Evolutionary conservation across 2,329 filamentous ascomycete species (phyloP).

Genomic region (Plectosphaerella sp.): DNA sequence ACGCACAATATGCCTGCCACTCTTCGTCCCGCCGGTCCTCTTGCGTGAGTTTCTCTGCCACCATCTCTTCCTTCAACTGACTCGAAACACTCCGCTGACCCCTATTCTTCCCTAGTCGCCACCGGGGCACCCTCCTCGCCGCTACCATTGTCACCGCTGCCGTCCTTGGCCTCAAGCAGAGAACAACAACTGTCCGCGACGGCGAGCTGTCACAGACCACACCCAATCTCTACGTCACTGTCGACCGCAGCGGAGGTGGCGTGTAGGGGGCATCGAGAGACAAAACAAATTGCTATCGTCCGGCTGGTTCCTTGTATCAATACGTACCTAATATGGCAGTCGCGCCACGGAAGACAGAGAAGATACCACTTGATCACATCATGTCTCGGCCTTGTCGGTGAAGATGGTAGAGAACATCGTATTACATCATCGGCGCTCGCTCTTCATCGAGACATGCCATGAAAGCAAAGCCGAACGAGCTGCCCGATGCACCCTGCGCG

Average conservation of each 20-base stretch:
- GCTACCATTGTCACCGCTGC: slow-evolving; percentile 23
- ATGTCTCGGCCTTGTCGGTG: too few species aligned
- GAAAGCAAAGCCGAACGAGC: background rate
- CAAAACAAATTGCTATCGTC: too few species aligned
- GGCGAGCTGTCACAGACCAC: slow-evolving; percentile 34
- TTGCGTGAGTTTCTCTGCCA: slow-evolving; percentile 19
- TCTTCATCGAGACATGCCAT: background rate
- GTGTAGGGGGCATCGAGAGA: slow-evolving; percentile 18
- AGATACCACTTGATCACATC: too few species aligned
- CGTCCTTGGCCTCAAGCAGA: slow-evolving; percentile 24
- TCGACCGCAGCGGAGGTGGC: slow-evolving; percentile 47
- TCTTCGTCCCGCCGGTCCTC: background rate
- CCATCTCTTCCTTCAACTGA: slow-evolving; percentile 16
- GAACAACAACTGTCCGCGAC: slow-evolving; percentile 27
- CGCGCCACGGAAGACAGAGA: too few species aligned
- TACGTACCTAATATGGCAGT: too few species aligned
- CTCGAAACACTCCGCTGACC: background rate
- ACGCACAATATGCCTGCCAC: background rate
- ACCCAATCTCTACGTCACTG: slow-evolving; percentile 41
- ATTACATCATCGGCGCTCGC: too few species aligned
- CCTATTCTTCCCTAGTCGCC: slow-evolving; percentile 24
- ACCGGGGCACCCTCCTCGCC: slow-evolving; percentile 29
- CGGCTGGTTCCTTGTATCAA: too few species aligned
- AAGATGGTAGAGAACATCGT: too few species aligned
- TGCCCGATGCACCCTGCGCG: background rate